Conservation (phyloP, 352 stramenopile species). For the Globisporangium emineosum region DNA sequence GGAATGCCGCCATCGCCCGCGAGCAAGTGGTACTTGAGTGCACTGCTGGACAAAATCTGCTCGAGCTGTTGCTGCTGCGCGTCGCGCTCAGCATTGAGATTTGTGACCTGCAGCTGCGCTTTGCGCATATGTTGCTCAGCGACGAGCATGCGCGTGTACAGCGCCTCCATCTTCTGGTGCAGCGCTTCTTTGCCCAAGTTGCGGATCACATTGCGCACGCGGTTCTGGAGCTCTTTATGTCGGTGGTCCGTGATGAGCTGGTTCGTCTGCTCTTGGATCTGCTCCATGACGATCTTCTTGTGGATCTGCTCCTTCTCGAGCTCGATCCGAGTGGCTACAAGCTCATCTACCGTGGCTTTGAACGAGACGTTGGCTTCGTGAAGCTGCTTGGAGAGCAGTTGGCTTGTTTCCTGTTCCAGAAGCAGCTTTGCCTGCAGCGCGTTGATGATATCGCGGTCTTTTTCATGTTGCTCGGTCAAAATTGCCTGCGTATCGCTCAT, state of each 20-base stretch:
- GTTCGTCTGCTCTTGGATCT: conserved; percentile 40
- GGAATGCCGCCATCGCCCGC: conserved; percentile 40
- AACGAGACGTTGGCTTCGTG: conserved; percentile 47
- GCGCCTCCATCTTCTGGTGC: conserved; percentile 54
- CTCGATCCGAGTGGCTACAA: conserved; percentile 45
- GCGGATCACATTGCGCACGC: conserved; percentile 51
- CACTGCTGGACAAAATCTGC: conserved; percentile 42
- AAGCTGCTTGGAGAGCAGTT: conserved; percentile 46
- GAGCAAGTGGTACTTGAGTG: conserved; percentile 52
- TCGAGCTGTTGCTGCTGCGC: conserved; percentile 43
- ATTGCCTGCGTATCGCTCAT: conserved; percentile 31
- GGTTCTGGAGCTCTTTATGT: conserved; percentile 44
- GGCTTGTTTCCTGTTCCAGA: conserved; percentile 47
- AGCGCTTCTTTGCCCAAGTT: conserved; percentile 66
- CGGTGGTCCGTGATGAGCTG: conserved; percentile 54
- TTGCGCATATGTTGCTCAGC: conserved; percentile 56
- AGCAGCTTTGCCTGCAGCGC: conserved; percentile 44
- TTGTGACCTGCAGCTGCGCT: conserved; percentile 39
- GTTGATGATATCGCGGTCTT: conserved; percentile 31
- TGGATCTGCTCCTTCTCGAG: conserved; percentile 47
- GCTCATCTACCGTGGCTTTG: conserved; percentile 33
- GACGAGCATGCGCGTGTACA: conserved; percentile 43
- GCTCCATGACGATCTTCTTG: conserved; percentile 38
- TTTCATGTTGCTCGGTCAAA: conserved; percentile 27
- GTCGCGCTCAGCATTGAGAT: conserved; percentile 32